Evolutionary conservation across 306 rosid species (phyloP), one percentile per base, ranked within the genome.

Genomic region (Castanea crenata): DNA sequence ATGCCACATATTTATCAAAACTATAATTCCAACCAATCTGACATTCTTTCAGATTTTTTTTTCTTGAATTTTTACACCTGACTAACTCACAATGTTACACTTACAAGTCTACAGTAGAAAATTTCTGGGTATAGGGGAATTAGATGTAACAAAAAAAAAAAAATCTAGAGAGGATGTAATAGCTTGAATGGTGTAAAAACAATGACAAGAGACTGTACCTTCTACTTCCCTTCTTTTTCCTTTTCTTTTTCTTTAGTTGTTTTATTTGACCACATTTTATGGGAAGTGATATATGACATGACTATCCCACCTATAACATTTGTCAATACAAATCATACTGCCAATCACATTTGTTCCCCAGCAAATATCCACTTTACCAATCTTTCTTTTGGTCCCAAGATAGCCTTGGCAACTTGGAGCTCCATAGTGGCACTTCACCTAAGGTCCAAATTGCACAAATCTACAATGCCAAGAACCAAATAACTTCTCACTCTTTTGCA

Each of bases 361-460:
- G 87, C 80, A 74, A 71, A 89, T 49, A 13, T 84, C 83, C 76
- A 85, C 78, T 77, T 85, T 89, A 55, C 62, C 82, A 78, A 84
- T 84, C 86, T 86, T 92, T 89, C 86, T 94, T 85, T 89, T 92
- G 31, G 80, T 82, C 69, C 98, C 98, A n/a, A 94, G 92, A 88
- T 85, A 91, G 61, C 98, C 93, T 82, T 88, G 96, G 79, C 98
- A 94, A 73, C 89, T 92, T 74, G 83, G 54, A 19, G 98, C 91
- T 61, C 97, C 96, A 69, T 96, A 92, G 27, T 80, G 86, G 77
- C 97, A 94, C 78, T 80, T 84, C 78, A 92, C 98, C 88, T 94
- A 96, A 1, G 94, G 90, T 85, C 98, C 98, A 75, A 94, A 94
- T 87, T 94, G 96, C 81, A 94, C 97, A 85, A 94, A 94, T 84